Evolutionary conservation across 2,329 filamentous ascomycete genomes (phyloP).

Genomic region (Ophiocordyceps camponoti-floridani): DNA sequence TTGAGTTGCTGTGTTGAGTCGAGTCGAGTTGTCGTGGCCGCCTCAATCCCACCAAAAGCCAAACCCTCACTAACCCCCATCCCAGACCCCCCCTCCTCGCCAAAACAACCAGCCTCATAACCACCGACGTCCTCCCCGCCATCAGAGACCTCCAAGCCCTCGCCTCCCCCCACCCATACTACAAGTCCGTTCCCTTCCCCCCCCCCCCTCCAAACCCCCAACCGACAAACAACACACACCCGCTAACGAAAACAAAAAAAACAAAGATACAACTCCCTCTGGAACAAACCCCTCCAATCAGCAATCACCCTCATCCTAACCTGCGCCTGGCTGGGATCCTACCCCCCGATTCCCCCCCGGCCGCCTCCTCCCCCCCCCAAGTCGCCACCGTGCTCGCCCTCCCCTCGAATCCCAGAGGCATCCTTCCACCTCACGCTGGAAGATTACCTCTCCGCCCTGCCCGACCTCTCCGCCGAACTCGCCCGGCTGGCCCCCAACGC

Average conservation of each 20-base stretch:
- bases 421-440: conserved; percentile 92
- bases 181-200: conserved; percentile 46
- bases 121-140: conserved; percentile 46
- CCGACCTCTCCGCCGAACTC: conserved; percentile 77
- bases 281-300: conserved; percentile 72
- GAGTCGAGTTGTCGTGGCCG: too few species aligned
- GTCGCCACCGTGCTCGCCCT: neutral
- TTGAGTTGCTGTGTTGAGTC: neutral
- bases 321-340: conserved; percentile 63
- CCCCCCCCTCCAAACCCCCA: neutral
- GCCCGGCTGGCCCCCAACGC: conserved; percentile 83
- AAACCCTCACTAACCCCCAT: too few species aligned
- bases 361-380: conserved; percentile 60
- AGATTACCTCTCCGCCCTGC: conserved; percentile 83
- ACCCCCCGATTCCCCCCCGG: conserved; percentile 29
- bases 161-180: conserved; percentile 82
- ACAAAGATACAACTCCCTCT: conserved; percentile 52
- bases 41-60: too few species aligned
- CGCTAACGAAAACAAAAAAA: neutral
- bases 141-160: conserved; percentile 52
- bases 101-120: too few species aligned
- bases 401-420: conserved; percentile 77
- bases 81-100: too few species aligned
- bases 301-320: conserved; percentile 42
- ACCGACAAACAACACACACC: neutral